Base-by-base conservation (phyloP, 2,329 filamentous ascomycete species). In the Ceratocystis eucalypticola region DNA sequence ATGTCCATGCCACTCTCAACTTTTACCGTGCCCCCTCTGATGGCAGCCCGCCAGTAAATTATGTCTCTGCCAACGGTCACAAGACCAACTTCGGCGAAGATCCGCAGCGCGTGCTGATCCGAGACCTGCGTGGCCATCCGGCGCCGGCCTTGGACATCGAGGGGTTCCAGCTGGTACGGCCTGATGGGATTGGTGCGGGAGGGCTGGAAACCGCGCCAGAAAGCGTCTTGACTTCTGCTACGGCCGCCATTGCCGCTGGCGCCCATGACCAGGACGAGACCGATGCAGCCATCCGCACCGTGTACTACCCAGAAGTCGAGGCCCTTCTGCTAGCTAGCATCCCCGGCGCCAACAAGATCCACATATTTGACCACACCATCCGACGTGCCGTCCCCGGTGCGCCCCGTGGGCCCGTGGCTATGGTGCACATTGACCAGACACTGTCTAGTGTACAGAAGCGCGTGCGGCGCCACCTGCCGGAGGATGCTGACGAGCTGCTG, bases 291-390 rank as follows among this genome's bases (percentile, higher is more conserved):
- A 89, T 96, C 75, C 77, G 82, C 72, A 71, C 76, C 1, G 80
- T 84, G 65, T 96, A 96, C 79, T 96, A 96, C 77, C 88, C 90
- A 0, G 91, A 96, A 73, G 83, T 96, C 7, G 87, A 92, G 76
- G 74, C 80, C 62, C 77, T 96, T 30, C 78, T 96, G 0, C 77
- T 91, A 1, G 77, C 83, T 15, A 75, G 84, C 67, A 79, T 95
- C 17, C 85, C 87, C 0, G 88, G 87, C 65, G 81, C 83, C 30
- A 80, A 82, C 66, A 80, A 81, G 3, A 79, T 96, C 37, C 78
- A 89, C 70, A 77, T 96, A 73, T 96, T 96, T 76, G 91, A 96
- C 78, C 89, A 96, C 77, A 96, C 91, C 6, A 84, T 96, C 74
- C 87, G 91, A n/a, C 83, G 88, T 53, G 79, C 83, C 10, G 73